Base-by-base conservation (phyloP, 2,329 filamentous ascomycete genomes). In the Phoma sp. region DNA sequence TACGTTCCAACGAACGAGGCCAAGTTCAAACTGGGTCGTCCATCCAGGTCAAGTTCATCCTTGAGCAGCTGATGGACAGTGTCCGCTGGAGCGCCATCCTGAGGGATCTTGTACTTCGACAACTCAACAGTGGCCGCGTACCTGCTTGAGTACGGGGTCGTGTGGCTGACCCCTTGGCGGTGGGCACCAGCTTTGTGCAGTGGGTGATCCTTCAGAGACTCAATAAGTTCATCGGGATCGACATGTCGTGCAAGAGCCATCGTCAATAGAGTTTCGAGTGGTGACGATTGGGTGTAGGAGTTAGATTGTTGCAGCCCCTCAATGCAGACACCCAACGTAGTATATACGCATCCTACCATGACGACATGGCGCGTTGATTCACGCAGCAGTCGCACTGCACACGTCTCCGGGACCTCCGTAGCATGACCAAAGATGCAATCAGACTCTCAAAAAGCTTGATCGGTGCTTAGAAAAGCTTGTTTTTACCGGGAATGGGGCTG, bases 1-100 rank as follows among this genome's bases (percentile, higher is more conserved):
- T 88, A 90, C 1, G 88, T 91, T 30, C 84, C 84, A 1, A 91
- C 88, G 55, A 91, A 91, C 62, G 83, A 73, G 9, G 88, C 87
- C 21, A 89, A 74, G 65, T 91, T 91, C 59, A 90, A 75, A 61
- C 87, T 88, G 0, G 88, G 87, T 40, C 82, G 80, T 23, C 71
- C 73, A 49, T 75, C 73, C 12, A 75, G 57, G 47, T 75, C 72
- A 15, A 76, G 64, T 53, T 77, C 75, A 43, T 78, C 76, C 53
- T 77, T 77, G 55, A 79, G 67, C 71, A 91, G 80, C 60, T 88
- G 85, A 62, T 88, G 85, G 1, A 88, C 87, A 0, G 84, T 82
- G 59, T 88, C 85, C 9, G 83, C 82, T 0, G 84, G 83, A 12
- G 83, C 82, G 4, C 85, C 84, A 37, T 85, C 74, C 2, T 80